phyloP scores from a whole-genome alignment of 2,329 filamentous ascomycete genomes.

The Colletotrichum tropicicola region DNA sequence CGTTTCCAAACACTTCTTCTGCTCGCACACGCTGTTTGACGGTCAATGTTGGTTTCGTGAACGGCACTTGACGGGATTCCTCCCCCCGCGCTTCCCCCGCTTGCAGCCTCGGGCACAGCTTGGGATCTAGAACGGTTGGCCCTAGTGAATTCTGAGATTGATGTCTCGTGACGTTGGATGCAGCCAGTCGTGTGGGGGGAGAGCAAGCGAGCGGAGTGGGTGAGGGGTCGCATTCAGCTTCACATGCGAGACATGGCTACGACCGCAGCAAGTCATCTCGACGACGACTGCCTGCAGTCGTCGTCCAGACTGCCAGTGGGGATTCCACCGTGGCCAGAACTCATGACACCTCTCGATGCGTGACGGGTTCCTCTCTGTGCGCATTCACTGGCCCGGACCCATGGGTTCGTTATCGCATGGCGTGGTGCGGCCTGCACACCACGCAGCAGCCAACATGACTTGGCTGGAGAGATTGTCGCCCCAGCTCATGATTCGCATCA shows the following conservation, averaged over 20 bases:
- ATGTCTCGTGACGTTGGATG: slow-evolving; percentile 24
- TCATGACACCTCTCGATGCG: no score
- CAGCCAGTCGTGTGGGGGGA: slow-evolving; percentile 11
- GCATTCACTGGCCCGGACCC: no score
- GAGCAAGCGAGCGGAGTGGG: background rate
- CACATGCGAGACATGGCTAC: slow-evolving; percentile 26
- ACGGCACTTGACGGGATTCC: background rate
- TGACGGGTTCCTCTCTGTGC: no score
- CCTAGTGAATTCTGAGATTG: background rate
- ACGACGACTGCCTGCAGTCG: background rate
- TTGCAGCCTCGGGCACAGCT: background rate
- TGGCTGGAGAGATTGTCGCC: no score
- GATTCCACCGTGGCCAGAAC: no score
- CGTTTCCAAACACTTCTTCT: slow-evolving; percentile 13
- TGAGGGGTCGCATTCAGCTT: slow-evolving; percentile 22
- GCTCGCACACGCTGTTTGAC: background rate
- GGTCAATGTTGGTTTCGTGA: slow-evolving; percentile 4
- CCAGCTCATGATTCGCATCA: no score
- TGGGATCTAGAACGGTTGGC: slow-evolving; percentile 18
- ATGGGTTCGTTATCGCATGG: no score
- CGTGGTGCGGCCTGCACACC: no score
- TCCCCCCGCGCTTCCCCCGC: background rate
- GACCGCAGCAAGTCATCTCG: background rate
- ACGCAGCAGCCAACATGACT: no score
- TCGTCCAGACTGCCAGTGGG: no score